Evolutionary conservation across 345 rosid species (phyloP).

Genomic region (Brassica incana): DNA sequence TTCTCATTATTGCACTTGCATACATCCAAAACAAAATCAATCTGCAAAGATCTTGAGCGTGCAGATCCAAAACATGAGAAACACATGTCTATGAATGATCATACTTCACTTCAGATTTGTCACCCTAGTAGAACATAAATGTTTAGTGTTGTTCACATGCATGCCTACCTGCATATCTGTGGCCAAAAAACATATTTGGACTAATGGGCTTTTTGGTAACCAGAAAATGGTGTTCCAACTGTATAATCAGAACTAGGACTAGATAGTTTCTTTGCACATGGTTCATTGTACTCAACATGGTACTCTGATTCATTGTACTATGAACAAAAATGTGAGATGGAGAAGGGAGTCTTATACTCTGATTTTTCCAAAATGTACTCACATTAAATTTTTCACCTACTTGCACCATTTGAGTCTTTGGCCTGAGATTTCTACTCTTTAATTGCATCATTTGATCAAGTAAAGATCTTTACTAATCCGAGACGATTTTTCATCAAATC

Average conservation of each 20-base stretch:
- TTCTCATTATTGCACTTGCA: conserved; percentile 7
- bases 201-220: background rate
- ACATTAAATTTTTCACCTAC: background rate
- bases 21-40: background rate
- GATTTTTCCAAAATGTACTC: background rate
- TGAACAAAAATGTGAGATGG: background rate
- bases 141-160: background rate
- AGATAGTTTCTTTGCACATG: background rate
- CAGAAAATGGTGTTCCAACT: background rate
- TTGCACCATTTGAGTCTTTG: background rate
- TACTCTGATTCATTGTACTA: background rate
- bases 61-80: background rate
- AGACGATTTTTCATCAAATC: background rate
- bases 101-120: background rate
- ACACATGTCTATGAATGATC: background rate
- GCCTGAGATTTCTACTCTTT: background rate
- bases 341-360: background rate
- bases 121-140: background rate
- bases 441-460: background rate
- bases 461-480: background rate
- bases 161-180: background rate
- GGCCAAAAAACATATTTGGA: background rate
- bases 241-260: background rate
- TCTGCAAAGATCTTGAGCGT: background rate
- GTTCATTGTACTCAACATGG: background rate